phyloP scores from a whole-genome alignment of 371 early-diverging fungal genomes.

The Phascolomyces articulosus region DNA sequence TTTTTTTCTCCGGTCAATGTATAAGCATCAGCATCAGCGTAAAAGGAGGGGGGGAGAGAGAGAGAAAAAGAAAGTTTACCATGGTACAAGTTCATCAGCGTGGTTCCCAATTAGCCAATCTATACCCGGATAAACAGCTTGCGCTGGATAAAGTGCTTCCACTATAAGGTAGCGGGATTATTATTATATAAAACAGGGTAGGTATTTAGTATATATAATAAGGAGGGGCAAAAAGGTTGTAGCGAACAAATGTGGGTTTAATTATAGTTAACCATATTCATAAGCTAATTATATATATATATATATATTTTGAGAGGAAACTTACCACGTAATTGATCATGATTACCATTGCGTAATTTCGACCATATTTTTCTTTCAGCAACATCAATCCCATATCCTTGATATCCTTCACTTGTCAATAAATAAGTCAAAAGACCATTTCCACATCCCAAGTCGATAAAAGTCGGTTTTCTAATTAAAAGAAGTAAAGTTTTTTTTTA shows the following conservation, averaged over 20 bases:
- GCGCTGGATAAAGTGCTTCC: slow-evolving; percentile 64
- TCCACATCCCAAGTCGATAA: slow-evolving; percentile 94
- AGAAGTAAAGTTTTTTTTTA: neutral
- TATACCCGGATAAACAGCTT: slow-evolving; percentile 44
- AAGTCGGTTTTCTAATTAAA: slow-evolving; percentile 49
- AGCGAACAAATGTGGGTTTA: no score
- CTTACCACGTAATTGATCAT: slow-evolving; percentile 44
- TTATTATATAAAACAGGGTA: no score
- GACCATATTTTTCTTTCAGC: slow-evolving; percentile 82
- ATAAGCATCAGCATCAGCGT: neutral
- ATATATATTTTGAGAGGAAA: no score
- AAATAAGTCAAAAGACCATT: slow-evolving; percentile 87
- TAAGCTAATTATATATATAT: no score
- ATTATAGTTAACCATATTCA: no score
- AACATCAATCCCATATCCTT: slow-evolving; percentile 83
- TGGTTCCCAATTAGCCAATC: slow-evolving; percentile 94
- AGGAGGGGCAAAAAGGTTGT: no score
- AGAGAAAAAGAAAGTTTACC: slow-evolving; percentile 52
- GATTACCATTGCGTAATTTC: slow-evolving; percentile 25
- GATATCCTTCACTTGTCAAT: slow-evolving; percentile 76
- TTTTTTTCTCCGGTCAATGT: neutral
- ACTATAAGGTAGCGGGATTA: slow-evolving; percentile 32
- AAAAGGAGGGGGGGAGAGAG: no score
- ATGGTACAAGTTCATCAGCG: slow-evolving; percentile 89
- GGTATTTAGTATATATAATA: no score